phyloP scores from a whole-genome alignment of 805 yeast genomes.

The Candida nitratophila region DNA sequence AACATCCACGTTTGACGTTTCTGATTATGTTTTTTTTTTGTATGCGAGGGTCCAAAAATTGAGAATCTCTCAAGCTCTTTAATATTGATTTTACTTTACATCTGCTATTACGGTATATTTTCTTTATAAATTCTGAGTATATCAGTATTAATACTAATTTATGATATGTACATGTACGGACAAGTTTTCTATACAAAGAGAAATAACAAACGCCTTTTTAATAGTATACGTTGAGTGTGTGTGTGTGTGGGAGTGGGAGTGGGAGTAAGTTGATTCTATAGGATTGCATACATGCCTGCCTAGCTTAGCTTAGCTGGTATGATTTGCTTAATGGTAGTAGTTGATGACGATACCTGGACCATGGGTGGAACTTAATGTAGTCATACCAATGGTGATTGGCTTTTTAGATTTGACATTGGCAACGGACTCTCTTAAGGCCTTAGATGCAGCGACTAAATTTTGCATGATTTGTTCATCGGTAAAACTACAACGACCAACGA shows the following conservation, averaged over 20 bases:
- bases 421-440: constrained; percentile 49
- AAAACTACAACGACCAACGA: constrained; percentile 74
- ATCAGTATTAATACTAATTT: too few species aligned
- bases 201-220: too few species aligned
- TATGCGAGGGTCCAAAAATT: too few species aligned
- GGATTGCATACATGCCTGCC: too few species aligned
- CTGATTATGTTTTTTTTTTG: too few species aligned
- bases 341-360: constrained; percentile 77
- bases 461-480: constrained; percentile 67
- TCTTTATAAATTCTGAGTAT: too few species aligned
- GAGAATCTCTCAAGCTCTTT: too few species aligned
- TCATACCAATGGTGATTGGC: constrained; percentile 63
- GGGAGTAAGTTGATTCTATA: too few species aligned
- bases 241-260: not conserved
- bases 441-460: constrained; percentile 62
- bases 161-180: not conserved
- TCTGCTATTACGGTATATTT: too few species aligned
- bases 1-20: not conserved
- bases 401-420: constrained; percentile 55
- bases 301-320: too few species aligned
- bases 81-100: too few species aligned
- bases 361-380: constrained; percentile 59
- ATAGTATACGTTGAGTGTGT: not conserved
- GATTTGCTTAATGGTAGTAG: constrained; percentile 20
- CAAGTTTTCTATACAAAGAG: not conserved